Evolutionary conservation across 1,284 basidiomycete species (phyloP), one percentile per base, ranked within the genome.

Genomic region (Tranzscheliella williamsii): DNA sequence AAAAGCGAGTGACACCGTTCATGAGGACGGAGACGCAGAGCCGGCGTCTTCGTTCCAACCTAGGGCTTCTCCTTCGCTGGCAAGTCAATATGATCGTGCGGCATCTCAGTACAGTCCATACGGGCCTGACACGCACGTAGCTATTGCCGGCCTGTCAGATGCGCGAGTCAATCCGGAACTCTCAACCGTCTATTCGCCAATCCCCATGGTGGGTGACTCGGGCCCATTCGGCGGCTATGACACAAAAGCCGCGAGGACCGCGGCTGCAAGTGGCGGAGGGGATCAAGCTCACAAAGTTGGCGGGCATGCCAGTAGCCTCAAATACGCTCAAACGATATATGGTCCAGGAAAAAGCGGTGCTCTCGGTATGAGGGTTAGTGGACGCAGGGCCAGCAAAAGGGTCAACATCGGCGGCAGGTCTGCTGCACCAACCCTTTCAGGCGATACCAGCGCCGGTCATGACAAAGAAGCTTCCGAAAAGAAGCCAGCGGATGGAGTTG

Each of bases 321-420:
- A 51, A 8, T 69, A 73, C 38, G 70, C 70, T 2, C 49, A 63
- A 32, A 73, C 70, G 30, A 72, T 73, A 43, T 68, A 68, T 30
- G 69, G 69, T 2, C 50, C 69, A 2, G 69, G 70, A 9, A 36
- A 64, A 22, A 58, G 46, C 15, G 67, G 67, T 15, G 60, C 64
- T 4, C 38, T 73, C 18, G 70, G 70, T 6, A 70, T 73, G 67
- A 35, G 70, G 12, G 70, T 73, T 24, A 45, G 49, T 29, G 61
- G 66, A 6, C 47, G 58, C 23, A 40, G 58, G 36, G 58, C 58
- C 4, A 64, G 55, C 29, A 64, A 58, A 31, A 40, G 55, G 8
- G 51, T 55, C 32, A 65, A 52, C 24, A 49, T 52, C 41, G 56
- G 47, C 29, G 44, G 42, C 24, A 31, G 36, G 6, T 42, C 37